Percentiles rank a stretch among this genome's conserved stretches.
Evolutionary conservation across 345 rosid genomes (phyloP).

Genomic region (Brassica napus): Da-Ae NC_063452.1:62028501-62029000

Average conservation of each 20-base stretch:
- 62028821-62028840: slow-evolving; percentile 30
- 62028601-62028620: not conserved
- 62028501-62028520: not conserved
- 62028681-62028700: not conserved
- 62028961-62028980: not conserved
- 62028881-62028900: slow-evolving; percentile 24
- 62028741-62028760: not conserved
- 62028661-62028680: not conserved
- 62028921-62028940: not conserved
- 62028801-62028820: slow-evolving; percentile 21
- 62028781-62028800: not conserved
- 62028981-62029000: not conserved
- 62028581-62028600: not conserved
- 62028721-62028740: slow-evolving; percentile 2
- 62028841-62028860: slow-evolving; percentile 31
- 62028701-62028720: not conserved
- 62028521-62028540: not conserved
- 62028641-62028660: not conserved
- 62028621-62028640: not conserved
- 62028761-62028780: not conserved
- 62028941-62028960: slow-evolving; percentile 8
- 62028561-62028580: not conserved
- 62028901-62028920: slow-evolving; percentile 15
- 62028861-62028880: slow-evolving; percentile 25
- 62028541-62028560: not conserved